phyloP scores from a whole-genome alignment of 192 early-diverging fungal species.

The Phycomyces blakesleeanus region DNA sequence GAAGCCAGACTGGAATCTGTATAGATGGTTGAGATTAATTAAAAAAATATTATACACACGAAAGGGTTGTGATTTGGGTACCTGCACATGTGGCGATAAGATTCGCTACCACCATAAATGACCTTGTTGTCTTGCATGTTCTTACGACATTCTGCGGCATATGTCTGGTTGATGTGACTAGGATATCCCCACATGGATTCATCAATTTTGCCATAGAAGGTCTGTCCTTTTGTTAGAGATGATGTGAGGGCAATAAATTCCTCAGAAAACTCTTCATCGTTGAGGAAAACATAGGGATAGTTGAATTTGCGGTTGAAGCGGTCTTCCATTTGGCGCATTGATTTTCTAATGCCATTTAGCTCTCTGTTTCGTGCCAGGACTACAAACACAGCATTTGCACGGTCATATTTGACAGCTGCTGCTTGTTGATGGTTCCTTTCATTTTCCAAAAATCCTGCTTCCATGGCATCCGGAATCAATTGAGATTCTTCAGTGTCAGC shows the following conservation, averaged over 20 bases:
- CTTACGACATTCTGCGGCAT: conserved; percentile 47
- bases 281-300: conserved; percentile 74
- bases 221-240: conserved; percentile 51
- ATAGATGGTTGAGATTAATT: not conserved
- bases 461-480: no score
- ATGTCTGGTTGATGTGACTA: conserved; percentile 61
- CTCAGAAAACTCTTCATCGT: conserved; percentile 60
- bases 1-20: conserved; percentile 66
- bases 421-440: no score
- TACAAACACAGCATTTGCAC: conserved; percentile 64
- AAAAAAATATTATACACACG: not conserved
- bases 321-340: conserved; percentile 70
- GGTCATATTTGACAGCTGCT: not conserved
- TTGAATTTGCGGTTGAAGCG: conserved; percentile 61
- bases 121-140: conserved; percentile 47
- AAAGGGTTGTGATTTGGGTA: conserved; percentile 9
- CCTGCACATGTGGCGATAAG: conserved; percentile 77
- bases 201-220: conserved; percentile 48
- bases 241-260: conserved; percentile 57
- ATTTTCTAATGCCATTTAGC: conserved; percentile 48
- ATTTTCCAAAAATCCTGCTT: no score
- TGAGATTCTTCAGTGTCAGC: no score
- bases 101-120: conserved; percentile 62
- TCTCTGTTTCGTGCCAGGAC: conserved; percentile 75
- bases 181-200: conserved; percentile 74